Percentiles rank a stretch among this genome's conserved stretches.
Conservation (phyloP, 352 stramenopile genomes). For the Pythium grandisporangium region DNA sequence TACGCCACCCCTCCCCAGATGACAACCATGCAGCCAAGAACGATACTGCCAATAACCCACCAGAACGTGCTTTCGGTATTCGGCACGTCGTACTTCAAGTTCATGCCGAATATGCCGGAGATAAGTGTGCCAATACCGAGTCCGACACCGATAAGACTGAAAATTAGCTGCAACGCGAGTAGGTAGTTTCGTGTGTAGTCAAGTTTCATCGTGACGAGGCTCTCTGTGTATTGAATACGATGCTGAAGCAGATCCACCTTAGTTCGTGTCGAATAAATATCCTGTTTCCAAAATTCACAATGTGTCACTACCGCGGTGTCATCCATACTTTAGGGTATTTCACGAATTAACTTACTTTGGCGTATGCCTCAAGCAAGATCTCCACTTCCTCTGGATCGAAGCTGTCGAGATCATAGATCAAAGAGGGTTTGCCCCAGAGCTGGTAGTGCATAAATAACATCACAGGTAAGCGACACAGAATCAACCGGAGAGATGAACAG, state of each 20-base stretch:
- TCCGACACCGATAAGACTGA: constrained; percentile 22
- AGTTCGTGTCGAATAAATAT: constrained; percentile 24
- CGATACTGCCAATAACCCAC: constrained; percentile 17
- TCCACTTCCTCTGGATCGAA: constrained; percentile 30
- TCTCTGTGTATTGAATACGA: constrained; percentile 23
- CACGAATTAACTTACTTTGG: constrained; percentile 11
- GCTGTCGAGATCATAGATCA: constrained; percentile 18
- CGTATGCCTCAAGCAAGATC: constrained; percentile 22
- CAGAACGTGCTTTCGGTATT: constrained; percentile 19
- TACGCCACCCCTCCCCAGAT: constrained; percentile 16
- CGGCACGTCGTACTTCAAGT: constrained; percentile 20
- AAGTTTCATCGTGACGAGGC: constrained; percentile 35
- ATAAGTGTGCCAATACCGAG: constrained; percentile 29
- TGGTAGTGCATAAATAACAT: constrained; percentile 2
- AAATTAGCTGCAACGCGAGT: constrained; percentile 30
- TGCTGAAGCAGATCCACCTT: constrained; percentile 20
- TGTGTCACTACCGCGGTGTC: too few species aligned
- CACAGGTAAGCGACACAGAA: too few species aligned
- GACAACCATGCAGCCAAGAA: constrained; percentile 10
- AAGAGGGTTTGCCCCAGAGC: constrained; percentile 13
- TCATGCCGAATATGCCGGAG: constrained; percentile 36
- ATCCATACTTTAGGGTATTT: not conserved
- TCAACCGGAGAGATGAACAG: too few species aligned
- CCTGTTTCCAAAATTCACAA: too few species aligned
- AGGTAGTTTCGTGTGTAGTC: constrained; percentile 44